Evolutionary conservation across 768 basidiomycete species (phyloP), one percentile per base, ranked within the genome.

Genomic region (Mycena maculata): DNA sequence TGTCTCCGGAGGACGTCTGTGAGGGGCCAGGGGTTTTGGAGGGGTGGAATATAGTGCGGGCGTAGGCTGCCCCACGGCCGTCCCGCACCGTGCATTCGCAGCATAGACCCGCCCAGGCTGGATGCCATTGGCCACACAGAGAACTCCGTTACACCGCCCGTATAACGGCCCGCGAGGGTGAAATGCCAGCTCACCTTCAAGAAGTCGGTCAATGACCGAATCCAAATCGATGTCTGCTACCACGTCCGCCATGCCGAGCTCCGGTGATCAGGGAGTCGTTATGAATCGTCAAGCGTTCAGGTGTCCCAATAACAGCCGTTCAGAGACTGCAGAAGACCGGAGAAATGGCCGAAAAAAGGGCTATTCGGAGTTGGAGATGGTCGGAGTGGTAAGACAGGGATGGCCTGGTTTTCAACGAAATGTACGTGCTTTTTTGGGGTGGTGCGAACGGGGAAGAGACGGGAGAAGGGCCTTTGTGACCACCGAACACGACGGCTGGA

Each of bases 191-290:
- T 83, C 85, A 97, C 97, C 97, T 92, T 99, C 97, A 71, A 99
- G 86, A 71, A 99, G 87, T 69, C 96, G 88, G 90, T 99, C 97
- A 78, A 99, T 99, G 85, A 99, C 95, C 80, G 95, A 97, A 87
- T 99, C 97, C 70, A 99, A 89, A 88, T 99, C 97, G 82, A 99
- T 97, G 80, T 98, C 97, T 77, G 92, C 92, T 69, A 88, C 83
- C 72, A 90, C 84, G 76, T 94, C 92, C 77, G 92, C 89, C 92
- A 93, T 93, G 61, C 54, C 63, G 50, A 52, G 27, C 23, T 66
- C 44, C 58, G 41, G 58, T 48, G 36, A 16, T 60, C 31, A 60
- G 54, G 25, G 52, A 13, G 50, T 60, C 52, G 50, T 54, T 31
- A 60, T 23, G 33, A 60, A 66, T 54, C 58, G 65, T 47, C 52